Evolutionary conservation across 352 stramenopile genomes (phyloP).

Genomic region (Globisporangium mamillatum): DNA sequence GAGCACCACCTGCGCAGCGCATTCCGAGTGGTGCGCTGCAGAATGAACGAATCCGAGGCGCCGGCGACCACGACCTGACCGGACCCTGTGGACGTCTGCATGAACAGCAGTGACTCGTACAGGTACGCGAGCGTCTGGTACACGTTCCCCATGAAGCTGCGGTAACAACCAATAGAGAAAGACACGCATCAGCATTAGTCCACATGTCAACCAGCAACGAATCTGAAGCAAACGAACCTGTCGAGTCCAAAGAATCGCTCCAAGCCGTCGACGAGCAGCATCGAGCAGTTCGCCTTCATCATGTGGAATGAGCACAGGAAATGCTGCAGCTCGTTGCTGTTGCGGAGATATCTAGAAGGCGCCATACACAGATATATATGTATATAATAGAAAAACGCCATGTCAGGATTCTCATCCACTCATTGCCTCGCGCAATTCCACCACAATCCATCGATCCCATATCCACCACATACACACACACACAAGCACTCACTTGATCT

Average conservation of each 20-base stretch:
- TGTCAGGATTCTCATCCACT: background rate
- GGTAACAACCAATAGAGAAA: background rate
- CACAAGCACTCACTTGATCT: conserved; percentile 49
- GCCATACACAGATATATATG: background rate
- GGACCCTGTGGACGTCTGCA: conserved; percentile 32
- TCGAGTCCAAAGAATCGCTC: conserved; percentile 50
- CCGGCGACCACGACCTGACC: conserved; percentile 34
- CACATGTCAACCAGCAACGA: background rate
- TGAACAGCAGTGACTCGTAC: conserved; percentile 48
- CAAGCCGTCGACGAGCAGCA: conserved; percentile 57
- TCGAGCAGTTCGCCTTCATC: conserved; percentile 36
- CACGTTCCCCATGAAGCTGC: conserved; percentile 38
- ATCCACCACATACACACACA: background rate
- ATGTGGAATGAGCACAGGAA: conserved; percentile 63
- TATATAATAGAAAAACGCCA: background rate
- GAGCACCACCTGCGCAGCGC: conserved; percentile 6
- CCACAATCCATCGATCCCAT: too few relatives aligned
- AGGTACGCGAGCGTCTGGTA: conserved; percentile 63
- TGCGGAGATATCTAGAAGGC: conserved; percentile 39
- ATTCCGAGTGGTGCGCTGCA: background rate
- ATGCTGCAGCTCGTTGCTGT: conserved; percentile 45
- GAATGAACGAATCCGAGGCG: conserved; percentile 7
- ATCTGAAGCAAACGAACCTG: conserved; percentile 18
- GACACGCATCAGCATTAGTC: background rate
- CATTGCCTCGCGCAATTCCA: background rate